Percentiles rank a stretch among this genome's conserved stretches.
These are phyloP conservation scores for Coemansia sp. DNA, from an alignment of 192 early-diverging fungal species.

Conservation along the genomic window DNA sequence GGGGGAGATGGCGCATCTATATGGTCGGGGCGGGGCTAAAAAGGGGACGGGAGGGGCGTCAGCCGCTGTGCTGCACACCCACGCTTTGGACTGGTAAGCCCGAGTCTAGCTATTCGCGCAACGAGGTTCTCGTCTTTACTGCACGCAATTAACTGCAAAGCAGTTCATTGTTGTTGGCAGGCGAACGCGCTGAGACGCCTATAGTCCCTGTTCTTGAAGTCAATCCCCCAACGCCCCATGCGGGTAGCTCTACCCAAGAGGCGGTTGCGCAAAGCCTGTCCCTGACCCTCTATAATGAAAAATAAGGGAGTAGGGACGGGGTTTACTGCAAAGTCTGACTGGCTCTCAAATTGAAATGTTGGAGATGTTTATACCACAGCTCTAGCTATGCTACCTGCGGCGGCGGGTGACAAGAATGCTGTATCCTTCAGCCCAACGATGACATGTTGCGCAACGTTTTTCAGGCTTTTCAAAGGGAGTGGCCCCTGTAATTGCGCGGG, in stretches of 20 bases:
- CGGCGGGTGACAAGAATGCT: neutral
- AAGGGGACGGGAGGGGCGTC: neutral
- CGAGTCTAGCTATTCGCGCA: neutral
- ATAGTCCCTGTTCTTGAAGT: neutral
- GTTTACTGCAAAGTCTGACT: neutral
- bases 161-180: constrained; percentile 5
- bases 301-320: neutral
- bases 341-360: neutral
- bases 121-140: constrained; percentile 2
- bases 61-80: neutral
- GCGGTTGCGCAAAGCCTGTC: neutral
- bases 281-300: neutral
- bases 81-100: neutral
- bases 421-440: neutral
- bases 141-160: constrained; percentile 9
- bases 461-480: neutral
- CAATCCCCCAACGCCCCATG: neutral
- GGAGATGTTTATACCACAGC: neutral
- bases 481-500: neutral
- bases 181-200: neutral
- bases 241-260: neutral
- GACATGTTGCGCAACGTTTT: constrained; percentile 1
- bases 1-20: constrained; percentile 8
- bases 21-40: neutral
- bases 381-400: neutral